Percentiles rank a stretch among this genome's conserved stretches.
Evolutionary conservation across 306 rosid genomes (phyloP).

Genomic region (Sicyos baderoa): DNA sequence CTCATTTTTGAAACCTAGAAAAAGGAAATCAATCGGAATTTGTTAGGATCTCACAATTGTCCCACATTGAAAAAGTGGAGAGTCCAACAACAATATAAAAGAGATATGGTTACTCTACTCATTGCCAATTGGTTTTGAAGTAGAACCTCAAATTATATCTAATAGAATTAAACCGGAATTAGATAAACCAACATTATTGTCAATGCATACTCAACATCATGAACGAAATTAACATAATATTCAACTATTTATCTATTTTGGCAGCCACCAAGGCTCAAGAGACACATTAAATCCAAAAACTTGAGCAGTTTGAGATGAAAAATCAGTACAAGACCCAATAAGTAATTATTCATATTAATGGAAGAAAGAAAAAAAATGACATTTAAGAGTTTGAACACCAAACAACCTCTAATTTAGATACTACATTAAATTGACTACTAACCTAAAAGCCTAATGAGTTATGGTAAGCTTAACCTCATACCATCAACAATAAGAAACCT

Average conservation of each 20-base stretch:
- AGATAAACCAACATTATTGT: not conserved
- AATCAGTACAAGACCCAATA: not conserved
- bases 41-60: too few species aligned
- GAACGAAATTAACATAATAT: not conserved
- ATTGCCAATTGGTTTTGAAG: too few species aligned
- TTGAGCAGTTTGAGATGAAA: not conserved
- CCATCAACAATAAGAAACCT: not conserved
- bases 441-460: not conserved
- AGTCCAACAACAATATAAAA: too few species aligned
- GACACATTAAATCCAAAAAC: not conserved
- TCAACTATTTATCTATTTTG: not conserved
- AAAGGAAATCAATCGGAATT: not conserved
- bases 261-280: not conserved
- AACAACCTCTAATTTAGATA: not conserved
- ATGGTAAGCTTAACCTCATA: not conserved
- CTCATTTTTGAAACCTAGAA: constrained; percentile 67
- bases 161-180: not conserved
- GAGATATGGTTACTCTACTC: too few species aligned
- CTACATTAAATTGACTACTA: not conserved
- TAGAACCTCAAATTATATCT: too few species aligned
- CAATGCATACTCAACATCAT: not conserved
- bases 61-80: too few species aligned
- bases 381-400: not conserved
- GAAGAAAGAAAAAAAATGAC: too few species aligned
- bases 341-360: too few species aligned